Evolutionary conservation across 352 stramenopile species (phyloP), one percentile per base, ranked within the genome.

Genomic region (Phytopythium montanum): DNA sequence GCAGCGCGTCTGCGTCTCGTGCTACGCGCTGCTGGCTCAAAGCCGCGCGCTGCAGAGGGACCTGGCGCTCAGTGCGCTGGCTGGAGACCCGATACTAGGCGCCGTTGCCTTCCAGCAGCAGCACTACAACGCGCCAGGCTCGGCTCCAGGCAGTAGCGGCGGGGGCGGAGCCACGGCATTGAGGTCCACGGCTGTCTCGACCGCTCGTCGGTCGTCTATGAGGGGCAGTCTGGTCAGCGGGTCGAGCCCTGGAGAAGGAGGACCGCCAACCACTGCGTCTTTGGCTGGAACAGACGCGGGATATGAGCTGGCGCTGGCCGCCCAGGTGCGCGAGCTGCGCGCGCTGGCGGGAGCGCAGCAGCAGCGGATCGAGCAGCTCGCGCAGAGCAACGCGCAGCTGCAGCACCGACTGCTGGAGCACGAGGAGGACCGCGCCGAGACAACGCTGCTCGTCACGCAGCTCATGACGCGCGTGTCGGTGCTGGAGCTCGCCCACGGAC

Each of bases 391-490:
- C 56, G 81, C 88, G 68, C 73, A 85, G 56, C 79, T 94, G 73
- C 81, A 94, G 61, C 81, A 91, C 62, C 81, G 92, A 58, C 60
- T 94, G 34, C 69, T 91, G 5, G 82, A 92, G 53, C 81, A 92
- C 48, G 81, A 92, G 60, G 82, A 94, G 51, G 66, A 87, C 34
- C 91, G 91, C 64, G 81, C 85, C 63, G 85, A 92, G 69, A 94
- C 85, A 54, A 92, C 85, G 75, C 75, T 90, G 29, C 66, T 94
- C 10, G 89, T 94, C 61, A 94, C 80, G 50, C 80, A 94, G 59
- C 68, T 94, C 58, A 92, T 94, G 82, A 94, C 82, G 26, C 82
- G 85, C 49, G 80, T 94, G 31, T 92, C 85, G 23, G 61, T 88
- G 59, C 75, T 94, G 23, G 85, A 94, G 50, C 58, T 94, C 36